These are phyloP conservation scores for Phytopythium boreale DNA, from an alignment of 352 stramenopile species.

Conservation along the genomic window DNA sequence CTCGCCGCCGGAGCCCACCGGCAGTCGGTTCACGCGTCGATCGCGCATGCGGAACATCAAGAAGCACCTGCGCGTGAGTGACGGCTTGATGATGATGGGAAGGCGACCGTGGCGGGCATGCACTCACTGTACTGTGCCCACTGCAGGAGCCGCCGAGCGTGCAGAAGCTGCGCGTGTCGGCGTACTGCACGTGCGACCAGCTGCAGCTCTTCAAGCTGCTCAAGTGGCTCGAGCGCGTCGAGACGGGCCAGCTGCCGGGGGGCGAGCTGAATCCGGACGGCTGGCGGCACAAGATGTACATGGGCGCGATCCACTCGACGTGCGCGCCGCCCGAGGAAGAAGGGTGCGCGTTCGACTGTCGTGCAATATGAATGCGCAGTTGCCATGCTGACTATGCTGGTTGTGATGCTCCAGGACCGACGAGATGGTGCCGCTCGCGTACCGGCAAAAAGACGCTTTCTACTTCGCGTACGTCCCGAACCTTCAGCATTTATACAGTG, in stretches of 20 bases:
- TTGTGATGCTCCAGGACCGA: not conserved
- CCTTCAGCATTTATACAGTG: not conserved
- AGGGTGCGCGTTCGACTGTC: slow-evolving; percentile 22
- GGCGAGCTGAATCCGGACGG: slow-evolving; percentile 76
- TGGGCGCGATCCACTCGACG: slow-evolving; percentile 80
- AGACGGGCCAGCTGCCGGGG: slow-evolving; percentile 71
- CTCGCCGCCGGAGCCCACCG: slow-evolving; percentile 29
- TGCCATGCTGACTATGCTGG: not conserved
- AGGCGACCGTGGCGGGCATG: too few relatives aligned
- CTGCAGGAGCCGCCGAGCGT: slow-evolving; percentile 48
- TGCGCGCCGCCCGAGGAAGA: slow-evolving; percentile 46
- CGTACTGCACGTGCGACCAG: slow-evolving; percentile 85
- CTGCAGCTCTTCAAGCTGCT: slow-evolving; percentile 84
- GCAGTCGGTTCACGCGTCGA: slow-evolving; percentile 72
- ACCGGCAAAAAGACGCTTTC: slow-evolving; percentile 81
- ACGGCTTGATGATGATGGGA: not conserved
- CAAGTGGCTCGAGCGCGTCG: slow-evolving; percentile 82
- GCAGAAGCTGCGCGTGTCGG: slow-evolving; percentile 78
- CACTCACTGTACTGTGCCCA: too few relatives aligned
- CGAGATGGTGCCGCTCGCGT: slow-evolving; percentile 26
- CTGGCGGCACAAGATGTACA: slow-evolving; percentile 86
- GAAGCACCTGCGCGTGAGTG: slow-evolving; percentile 55
- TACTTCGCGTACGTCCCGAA: slow-evolving; percentile 66
- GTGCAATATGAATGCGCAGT: not conserved
- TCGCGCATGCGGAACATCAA: slow-evolving; percentile 85